Base-by-base conservation (phyloP, 345 rosid species). In the Pistacia atlantica region DNA sequence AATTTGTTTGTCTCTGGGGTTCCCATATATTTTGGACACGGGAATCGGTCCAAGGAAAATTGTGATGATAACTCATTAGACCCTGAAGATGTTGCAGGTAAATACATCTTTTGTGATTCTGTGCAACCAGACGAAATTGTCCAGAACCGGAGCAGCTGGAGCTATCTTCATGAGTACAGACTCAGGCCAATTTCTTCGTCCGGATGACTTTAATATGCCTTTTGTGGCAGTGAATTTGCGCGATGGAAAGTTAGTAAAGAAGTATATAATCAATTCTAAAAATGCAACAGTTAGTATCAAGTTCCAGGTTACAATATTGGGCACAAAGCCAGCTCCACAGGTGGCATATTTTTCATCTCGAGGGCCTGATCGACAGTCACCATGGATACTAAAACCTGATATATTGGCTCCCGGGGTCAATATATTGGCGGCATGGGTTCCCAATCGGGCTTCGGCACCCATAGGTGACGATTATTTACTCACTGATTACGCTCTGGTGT, bases 371-470 rank as follows among this genome's bases (percentile, higher is more conserved):
- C 37, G 2, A 4, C 69, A 67, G 71, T 84, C 88, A 25, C 89
- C 89, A 3, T 82, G 87, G 81, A 72, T 86, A 16, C 74, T 87
- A 46, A 86, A 89, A 72, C 89, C 91, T 1, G 87, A 87, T 59
- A n/a, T 86, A 8, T 38, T 89, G 51, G 88, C 89, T 35, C 86
- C 87, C 0, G 87, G 89, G 2, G 83, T 83, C 25, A 77, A 87
- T 55, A 75, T 86, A n/a, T 65, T 87, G 61, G 88, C 81, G 37
- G 83, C 87, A 0, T 89, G 87, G 89, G 81, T 69, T 3, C 90
- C 87, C 1, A 87, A 85, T 20, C 37, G 75, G 72, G 85, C 79
- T 8, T 45, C 69, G 7, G 69, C 75, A 3, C 65, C 77, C 0
- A 79, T 84, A n/a, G 73, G 81, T 1, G 77, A 78, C 6, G 76